Evolutionary conservation across 2,329 filamentous ascomycete species (phyloP).

Genomic region (Pseudomassariella vexata): DNA sequence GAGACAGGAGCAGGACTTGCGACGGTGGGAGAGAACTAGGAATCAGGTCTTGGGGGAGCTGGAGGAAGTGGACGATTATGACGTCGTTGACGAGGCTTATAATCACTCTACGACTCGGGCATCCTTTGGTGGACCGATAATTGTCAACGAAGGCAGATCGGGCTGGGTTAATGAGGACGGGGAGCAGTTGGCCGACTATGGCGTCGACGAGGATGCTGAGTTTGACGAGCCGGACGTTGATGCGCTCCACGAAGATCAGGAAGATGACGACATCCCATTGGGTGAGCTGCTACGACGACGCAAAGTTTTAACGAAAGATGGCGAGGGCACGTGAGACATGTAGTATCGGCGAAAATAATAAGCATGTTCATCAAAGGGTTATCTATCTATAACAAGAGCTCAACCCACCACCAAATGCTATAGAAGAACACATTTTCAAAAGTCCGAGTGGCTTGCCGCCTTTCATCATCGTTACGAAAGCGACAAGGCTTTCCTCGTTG

Average conservation of each 20-base stretch:
- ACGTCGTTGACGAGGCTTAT: slow-evolving; percentile 28
- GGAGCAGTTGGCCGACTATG: slow-evolving; percentile 68
- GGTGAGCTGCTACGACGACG: slow-evolving; percentile 59
- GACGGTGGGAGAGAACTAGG: slow-evolving; percentile 25
- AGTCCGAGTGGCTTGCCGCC: too few relatives aligned
- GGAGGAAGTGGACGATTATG: slow-evolving; percentile 44
- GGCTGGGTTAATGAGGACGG: slow-evolving; percentile 73
- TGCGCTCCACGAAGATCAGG: slow-evolving; percentile 23
- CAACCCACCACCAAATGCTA: too few relatives aligned
- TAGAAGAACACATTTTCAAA: too few relatives aligned
- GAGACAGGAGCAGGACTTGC: slow-evolving; percentile 43
- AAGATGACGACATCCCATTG: slow-evolving; percentile 59
- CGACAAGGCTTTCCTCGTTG: too few relatives aligned
- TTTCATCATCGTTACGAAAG: too few relatives aligned
- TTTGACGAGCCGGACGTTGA: slow-evolving; percentile 25
- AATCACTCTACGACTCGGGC: background rate
- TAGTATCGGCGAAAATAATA: slow-evolving; percentile 13
- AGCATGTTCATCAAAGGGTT: too few relatives aligned
- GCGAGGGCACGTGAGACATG: slow-evolving; percentile 21
- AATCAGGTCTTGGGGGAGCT: slow-evolving; percentile 46
- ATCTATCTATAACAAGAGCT: too few relatives aligned
- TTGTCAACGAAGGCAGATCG: slow-evolving; percentile 40
- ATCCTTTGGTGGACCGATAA: slow-evolving; percentile 5
- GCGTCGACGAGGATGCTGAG: slow-evolving; percentile 72
- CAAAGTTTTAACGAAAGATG: slow-evolving; percentile 29